Percentiles rank a stretch among this genome's conserved stretches.
Evolutionary conservation across 129 eudicot genomes (phyloP).

Genomic region (Calendula officinalis): DNA sequence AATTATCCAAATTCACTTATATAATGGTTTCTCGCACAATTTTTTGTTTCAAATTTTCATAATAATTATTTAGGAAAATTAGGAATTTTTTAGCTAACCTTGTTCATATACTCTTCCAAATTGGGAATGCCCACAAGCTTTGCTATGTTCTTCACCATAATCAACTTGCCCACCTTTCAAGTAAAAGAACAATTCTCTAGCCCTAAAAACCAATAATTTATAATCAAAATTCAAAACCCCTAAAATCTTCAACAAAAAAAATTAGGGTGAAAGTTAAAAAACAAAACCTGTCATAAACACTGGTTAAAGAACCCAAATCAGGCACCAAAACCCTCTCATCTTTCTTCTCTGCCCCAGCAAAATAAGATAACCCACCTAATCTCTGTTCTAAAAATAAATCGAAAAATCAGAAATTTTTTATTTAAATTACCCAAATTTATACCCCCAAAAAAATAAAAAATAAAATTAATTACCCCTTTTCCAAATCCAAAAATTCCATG

Average conservation of each 20-base stretch:
- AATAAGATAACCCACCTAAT: constrained; percentile 82
- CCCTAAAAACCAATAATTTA: constrained; percentile 51
- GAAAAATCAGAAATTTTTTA: constrained; percentile 3
- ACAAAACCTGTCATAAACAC: constrained; percentile 67
- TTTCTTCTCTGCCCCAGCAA: constrained; percentile 92
- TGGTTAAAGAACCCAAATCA: constrained; percentile 85
- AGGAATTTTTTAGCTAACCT: constrained; percentile 22
- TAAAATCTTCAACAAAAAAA: background rate
- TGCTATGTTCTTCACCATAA: constrained; percentile 92
- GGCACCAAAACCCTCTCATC: constrained; percentile 90
- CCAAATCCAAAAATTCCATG: constrained; percentile 94
- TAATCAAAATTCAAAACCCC: constrained; percentile 16
- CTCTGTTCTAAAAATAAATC: constrained; percentile 38
- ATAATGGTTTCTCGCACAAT: too few species aligned
- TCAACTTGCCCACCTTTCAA: constrained; percentile 91
- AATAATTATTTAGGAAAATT: background rate
- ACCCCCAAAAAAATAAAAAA: background rate
- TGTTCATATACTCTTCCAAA: constrained; percentile 67
- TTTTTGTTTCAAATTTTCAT: background rate
- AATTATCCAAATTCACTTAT: background rate
- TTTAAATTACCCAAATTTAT: background rate
- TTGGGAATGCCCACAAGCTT: constrained; percentile 80
- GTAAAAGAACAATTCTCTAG: constrained; percentile 79
- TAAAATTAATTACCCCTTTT: constrained; percentile 61
- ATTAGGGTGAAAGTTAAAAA: background rate